phyloP scores from a whole-genome alignment of 345 rosid genomes.

The Schrenkiella parvula region DNA sequence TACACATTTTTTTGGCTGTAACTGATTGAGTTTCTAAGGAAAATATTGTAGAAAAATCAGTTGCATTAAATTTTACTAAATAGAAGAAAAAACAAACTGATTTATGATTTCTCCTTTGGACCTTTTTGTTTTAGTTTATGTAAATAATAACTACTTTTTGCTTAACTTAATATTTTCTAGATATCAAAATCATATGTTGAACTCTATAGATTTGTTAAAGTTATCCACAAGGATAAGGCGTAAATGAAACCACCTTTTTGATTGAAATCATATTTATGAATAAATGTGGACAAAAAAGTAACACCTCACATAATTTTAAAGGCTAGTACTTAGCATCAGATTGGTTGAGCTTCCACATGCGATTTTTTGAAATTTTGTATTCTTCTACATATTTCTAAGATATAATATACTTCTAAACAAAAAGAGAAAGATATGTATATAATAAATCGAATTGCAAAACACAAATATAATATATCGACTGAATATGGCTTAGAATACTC shows the following conservation, averaged over 20 bases:
- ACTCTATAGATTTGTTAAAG: background rate
- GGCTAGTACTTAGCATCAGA: constrained; percentile 14
- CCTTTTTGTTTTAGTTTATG: background rate
- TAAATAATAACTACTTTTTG: background rate
- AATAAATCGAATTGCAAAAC: background rate
- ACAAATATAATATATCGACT: background rate
- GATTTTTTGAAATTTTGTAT: background rate
- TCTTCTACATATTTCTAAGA: background rate
- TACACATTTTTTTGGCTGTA: background rate
- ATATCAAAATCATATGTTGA: background rate
- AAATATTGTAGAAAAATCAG: background rate
- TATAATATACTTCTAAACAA: background rate
- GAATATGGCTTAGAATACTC: background rate
- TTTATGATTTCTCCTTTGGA: background rate
- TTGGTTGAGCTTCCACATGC: constrained; percentile 32
- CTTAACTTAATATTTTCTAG: background rate
- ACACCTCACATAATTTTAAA: constrained; percentile 13
- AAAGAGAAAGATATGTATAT: background rate
- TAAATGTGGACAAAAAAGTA: constrained; percentile 17
- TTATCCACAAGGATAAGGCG: background rate
- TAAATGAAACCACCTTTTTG: constrained; percentile 6
- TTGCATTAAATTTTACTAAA: background rate
- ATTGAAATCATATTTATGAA: background rate
- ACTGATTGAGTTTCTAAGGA: background rate
- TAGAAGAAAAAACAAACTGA: background rate